Evolutionary conservation across 2,329 filamentous ascomycete genomes (phyloP).

Genomic region (Apiospora sp.): DNA sequence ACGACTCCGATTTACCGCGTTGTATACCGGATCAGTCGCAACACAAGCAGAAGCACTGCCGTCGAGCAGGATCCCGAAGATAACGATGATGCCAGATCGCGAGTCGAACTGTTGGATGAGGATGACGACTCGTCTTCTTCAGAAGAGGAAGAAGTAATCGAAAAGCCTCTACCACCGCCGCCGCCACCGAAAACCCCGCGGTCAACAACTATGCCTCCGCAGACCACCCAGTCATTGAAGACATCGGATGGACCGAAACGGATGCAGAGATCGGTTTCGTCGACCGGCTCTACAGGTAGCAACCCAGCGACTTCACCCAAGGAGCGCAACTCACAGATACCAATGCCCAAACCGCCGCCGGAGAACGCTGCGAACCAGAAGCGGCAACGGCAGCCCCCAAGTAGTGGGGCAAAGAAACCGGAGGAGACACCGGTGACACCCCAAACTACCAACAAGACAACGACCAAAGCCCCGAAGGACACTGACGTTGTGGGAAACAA

Average conservation of each 20-base stretch:
- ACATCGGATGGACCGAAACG: constrained; percentile 11
- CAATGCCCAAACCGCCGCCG: constrained; percentile 34
- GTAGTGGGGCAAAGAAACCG: constrained; percentile 32
- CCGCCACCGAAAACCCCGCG: constrained; percentile 36
- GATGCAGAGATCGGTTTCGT: constrained; percentile 31
- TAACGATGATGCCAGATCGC: constrained; percentile 36
- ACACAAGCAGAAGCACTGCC: constrained; percentile 53
- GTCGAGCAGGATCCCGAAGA: constrained; percentile 43
- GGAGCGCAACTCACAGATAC: constrained; percentile 34
- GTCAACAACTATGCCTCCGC: constrained; percentile 32
- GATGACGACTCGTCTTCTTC: constrained; percentile 27
- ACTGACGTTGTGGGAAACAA: constrained; percentile 37
- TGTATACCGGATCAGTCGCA: constrained; percentile 66
- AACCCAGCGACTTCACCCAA: constrained; percentile 33
- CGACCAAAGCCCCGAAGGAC: constrained; percentile 41
- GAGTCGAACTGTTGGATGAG: constrained; percentile 37
- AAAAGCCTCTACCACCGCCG: constrained; percentile 29
- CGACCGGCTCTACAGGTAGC: constrained; percentile 27
- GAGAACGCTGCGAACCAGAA: constrained; percentile 57
- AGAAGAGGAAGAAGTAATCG: constrained; percentile 23
- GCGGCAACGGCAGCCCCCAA: constrained; percentile 49
- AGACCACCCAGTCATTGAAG: constrained; percentile 31
- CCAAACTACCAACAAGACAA: constrained; percentile 36
- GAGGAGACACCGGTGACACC: constrained; percentile 35
- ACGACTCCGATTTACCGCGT: constrained; percentile 56